These are phyloP conservation scores for Dictyostelium discoideum DNA, from an alignment of 78 protist genomes.

Conservation along the genomic window DNA sequence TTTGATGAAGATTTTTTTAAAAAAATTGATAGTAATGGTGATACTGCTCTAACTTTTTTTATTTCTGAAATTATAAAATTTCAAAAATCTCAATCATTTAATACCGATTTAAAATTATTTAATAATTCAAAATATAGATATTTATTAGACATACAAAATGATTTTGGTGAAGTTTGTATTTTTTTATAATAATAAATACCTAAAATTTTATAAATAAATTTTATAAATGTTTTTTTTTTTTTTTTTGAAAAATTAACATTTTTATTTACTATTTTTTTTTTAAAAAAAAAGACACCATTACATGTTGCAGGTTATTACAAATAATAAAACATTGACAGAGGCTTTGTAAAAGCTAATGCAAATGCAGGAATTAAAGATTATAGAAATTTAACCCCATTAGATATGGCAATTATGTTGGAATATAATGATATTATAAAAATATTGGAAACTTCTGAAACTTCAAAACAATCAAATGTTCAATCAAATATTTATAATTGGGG, in stretches of 20 bases:
- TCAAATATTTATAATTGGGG: constrained; percentile 55
- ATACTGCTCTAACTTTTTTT: neutral
- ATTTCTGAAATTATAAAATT: neutral
- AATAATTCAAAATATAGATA: neutral
- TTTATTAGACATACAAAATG: neutral
- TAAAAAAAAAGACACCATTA: constrained; percentile 26
- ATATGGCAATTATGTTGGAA: neutral
- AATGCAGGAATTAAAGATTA: neutral
- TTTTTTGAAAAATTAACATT: neutral
- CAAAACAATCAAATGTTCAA: neutral
- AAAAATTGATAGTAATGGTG: neutral
- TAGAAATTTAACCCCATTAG: neutral
- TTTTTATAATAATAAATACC: too few relatives aligned
- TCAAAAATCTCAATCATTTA: neutral
- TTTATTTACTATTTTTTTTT: neutral
- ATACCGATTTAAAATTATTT: neutral
- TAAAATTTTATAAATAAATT: too few relatives aligned
- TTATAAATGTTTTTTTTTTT: neutral
- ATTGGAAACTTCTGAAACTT: neutral
- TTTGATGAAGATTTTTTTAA: neutral
- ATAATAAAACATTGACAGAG: neutral
- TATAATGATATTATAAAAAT: neutral
- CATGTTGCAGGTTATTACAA: constrained; percentile 25
- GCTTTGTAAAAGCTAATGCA: neutral
- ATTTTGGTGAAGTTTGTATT: neutral